Evolutionary conservation across 768 basidiomycete genomes (phyloP).

Genomic region (Boletus subparvulus): DNA sequence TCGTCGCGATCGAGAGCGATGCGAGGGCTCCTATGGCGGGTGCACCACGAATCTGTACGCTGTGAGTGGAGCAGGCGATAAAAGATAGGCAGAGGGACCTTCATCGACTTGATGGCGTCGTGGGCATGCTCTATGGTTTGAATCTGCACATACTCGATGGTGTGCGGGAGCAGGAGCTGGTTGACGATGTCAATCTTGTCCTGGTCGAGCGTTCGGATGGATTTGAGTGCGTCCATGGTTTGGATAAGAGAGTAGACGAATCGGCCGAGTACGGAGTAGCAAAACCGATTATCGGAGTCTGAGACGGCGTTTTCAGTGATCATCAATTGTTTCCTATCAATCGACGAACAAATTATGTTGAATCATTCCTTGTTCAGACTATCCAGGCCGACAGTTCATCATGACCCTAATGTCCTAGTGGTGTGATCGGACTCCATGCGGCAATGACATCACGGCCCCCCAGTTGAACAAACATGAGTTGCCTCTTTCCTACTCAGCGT

Average conservation of each 20-base stretch:
- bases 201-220: constrained; percentile 42
- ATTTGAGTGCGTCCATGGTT: constrained; percentile 31
- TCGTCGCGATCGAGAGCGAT: constrained; percentile 69
- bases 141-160: constrained; percentile 63
- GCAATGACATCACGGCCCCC: too few relatives aligned
- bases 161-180: constrained; percentile 83
- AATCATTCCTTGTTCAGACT: too few relatives aligned
- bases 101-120: constrained; percentile 96
- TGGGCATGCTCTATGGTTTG: constrained; percentile 79
- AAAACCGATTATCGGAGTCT: too few relatives aligned
- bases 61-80: neutral
- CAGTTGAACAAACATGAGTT: too few relatives aligned
- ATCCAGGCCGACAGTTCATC: too few relatives aligned
- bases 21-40: constrained; percentile 95
- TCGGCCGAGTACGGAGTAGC: neutral
- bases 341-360: too few relatives aligned
- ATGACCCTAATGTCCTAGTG: too few relatives aligned
- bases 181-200: constrained; percentile 81
- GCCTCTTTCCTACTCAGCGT: too few relatives aligned
- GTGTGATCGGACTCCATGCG: too few relatives aligned
- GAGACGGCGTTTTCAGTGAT: too few relatives aligned
- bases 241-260: neutral
- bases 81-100: constrained; percentile 47
- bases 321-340: too few relatives aligned
- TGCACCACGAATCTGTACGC: constrained; percentile 76